Percentiles rank a stretch among this genome's conserved stretches.
Conservation (phyloP, 1,284 basidiomycete species). For the Sporisorium iseilematis-ciliati region DNA sequence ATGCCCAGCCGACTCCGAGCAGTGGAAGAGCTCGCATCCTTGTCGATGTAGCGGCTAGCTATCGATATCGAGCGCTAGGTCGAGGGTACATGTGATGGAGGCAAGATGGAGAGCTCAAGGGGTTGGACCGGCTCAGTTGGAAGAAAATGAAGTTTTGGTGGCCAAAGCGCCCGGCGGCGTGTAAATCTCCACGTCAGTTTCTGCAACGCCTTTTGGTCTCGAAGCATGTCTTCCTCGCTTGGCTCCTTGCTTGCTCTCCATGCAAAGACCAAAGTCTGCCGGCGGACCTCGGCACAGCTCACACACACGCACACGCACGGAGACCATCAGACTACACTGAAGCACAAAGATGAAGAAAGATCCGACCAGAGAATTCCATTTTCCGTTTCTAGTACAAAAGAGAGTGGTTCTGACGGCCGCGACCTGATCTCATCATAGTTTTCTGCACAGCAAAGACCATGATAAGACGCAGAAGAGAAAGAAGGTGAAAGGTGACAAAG, state of each 20-base stretch:
- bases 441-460: slow-evolving; percentile 25
- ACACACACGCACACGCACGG: background rate
- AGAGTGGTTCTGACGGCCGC: background rate
- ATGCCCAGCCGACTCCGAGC: slow-evolving; percentile 27
- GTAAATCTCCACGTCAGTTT: slow-evolving; percentile 28
- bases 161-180: slow-evolving; percentile 18
- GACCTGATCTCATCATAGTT: background rate
- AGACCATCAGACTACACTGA: background rate
- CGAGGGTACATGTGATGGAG: background rate
- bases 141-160: slow-evolving; percentile 24
- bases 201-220: background rate
- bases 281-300: background rate
- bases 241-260: background rate
- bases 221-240: background rate
- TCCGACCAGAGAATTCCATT: slow-evolving; percentile 13
- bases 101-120: background rate
- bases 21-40: slow-evolving; percentile 31
- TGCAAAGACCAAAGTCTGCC: slow-evolving; percentile 2
- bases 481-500: slow-evolving; percentile 16
- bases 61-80: background rate
- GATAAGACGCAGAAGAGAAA: background rate
- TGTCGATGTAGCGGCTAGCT: background rate
- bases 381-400: slow-evolving; percentile 12
- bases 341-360: background rate
- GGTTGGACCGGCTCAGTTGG: slow-evolving; percentile 2